phyloP scores from a whole-genome alignment of 2,329 filamentous ascomycete species.

The Ambrosiella cleistominuta region DNA sequence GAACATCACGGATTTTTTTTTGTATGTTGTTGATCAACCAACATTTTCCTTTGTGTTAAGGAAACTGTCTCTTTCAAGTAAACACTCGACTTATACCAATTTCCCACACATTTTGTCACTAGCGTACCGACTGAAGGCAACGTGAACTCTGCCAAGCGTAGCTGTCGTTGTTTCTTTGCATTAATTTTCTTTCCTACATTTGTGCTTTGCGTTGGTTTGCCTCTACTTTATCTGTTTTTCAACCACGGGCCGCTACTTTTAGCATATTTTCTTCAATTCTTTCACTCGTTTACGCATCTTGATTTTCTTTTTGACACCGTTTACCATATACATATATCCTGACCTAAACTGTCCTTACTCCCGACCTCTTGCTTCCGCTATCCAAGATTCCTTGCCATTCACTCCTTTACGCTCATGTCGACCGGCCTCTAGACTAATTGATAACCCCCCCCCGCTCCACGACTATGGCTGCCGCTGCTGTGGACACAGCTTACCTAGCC shows the following conservation, averaged over 20 bases:
- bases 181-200: conserved; percentile 2
- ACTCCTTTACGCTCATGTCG: conserved; percentile 4
- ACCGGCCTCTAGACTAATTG: not conserved
- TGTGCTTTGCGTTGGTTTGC: not conserved
- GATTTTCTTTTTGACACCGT: conserved; percentile 1
- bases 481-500: conserved; percentile 59
- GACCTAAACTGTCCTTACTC: not conserved
- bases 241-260: not conserved
- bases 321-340: not conserved
- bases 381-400: not conserved
- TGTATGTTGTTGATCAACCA: not conserved
- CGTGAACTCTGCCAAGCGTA: not conserved
- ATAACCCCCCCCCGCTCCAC: not conserved
- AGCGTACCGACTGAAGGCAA: not conserved
- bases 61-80: not conserved
- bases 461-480: conserved; percentile 26
- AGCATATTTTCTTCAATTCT: not conserved
- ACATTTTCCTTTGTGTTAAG: not conserved
- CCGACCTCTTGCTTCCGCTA: not conserved
- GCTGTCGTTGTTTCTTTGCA: not conserved
- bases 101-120: not conserved
- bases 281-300: conserved; percentile 2
- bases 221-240: not conserved
- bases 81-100: not conserved
- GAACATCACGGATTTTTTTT: not conserved